Evolutionary conservation across 2,329 filamentous ascomycete species (phyloP), one percentile per base, ranked within the genome.

Genomic region (Cytospora chrysosperma): DNA sequence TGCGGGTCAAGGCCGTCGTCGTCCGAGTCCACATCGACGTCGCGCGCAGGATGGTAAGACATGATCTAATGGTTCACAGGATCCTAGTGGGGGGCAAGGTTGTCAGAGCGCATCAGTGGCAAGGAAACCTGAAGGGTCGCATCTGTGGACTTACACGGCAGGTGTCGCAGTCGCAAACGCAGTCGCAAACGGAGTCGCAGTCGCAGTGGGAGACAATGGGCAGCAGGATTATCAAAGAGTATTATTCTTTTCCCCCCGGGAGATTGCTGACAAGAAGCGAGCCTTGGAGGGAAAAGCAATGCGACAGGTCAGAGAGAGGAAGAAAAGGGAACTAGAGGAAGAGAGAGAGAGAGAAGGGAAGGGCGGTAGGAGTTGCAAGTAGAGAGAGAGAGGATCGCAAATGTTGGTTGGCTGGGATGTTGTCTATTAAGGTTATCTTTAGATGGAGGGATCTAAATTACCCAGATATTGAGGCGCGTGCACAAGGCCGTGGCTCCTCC

Each of bases 1-100:
- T 71, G 75, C 61, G 73, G 72, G 64, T 75, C 73, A 56, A 75
- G 68, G 37, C 68, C 67, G 40, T 67, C 68, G 53, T 73, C 68
- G 64, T 67, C 63, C 34, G 58, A 47, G 53, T 57, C 64, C 40
- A 51, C 64, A 53, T 61, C 64, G 34, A 50, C 56, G 26, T 63
- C 63, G 55, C 56, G 61, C 51, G 61, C 56, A 24, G 52, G 61
- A 53, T 63, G 64, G 27, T 56, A 55, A 52, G 64, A 57, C 64
- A 65, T 65, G 37, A 24, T 51, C 53, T 17, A 9, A 34, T 15
- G 30, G 56, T 27, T 30, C 17, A 19, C 28, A 40, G 28, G 56
- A 40, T 28, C 26, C 61, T 54, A 56, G 61, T 57, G 56, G 49
- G 53, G 58, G 52, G 51, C 60, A 34, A 43, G 51, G 7, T 19